These are phyloP conservation scores for Pulveroboletus sp. DNA, from an alignment of 768 basidiomycete genomes.

Conservation along the genomic window DNA sequence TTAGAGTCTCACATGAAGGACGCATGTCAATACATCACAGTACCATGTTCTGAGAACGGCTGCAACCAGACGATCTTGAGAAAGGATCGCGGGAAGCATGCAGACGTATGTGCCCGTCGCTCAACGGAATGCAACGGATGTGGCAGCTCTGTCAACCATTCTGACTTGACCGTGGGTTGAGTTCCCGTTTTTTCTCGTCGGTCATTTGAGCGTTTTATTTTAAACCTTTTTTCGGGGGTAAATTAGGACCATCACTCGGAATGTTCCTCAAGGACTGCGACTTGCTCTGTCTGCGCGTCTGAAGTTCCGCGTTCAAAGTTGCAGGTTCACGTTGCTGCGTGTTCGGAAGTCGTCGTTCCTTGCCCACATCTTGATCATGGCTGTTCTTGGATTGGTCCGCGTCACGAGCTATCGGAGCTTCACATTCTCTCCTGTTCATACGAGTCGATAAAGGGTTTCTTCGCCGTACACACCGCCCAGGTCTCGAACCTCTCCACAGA, in stretches of 20 bases:
- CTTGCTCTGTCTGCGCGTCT: conserved; percentile 39
- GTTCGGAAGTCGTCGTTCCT: conserved; percentile 35
- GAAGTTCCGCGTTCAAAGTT: conserved; percentile 34
- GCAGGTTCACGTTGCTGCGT: conserved; percentile 34
- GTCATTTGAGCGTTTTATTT: neutral
- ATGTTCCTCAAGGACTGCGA: conserved; percentile 35
- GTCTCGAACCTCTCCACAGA: conserved; percentile 50
- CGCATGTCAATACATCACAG: conserved; percentile 52
- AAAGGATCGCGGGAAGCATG: conserved; percentile 44
- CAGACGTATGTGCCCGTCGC: conserved; percentile 34
- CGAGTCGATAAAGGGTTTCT: conserved; percentile 58
- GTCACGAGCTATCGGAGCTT: conserved; percentile 28
- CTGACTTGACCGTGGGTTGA: conserved; percentile 36
- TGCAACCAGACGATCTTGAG: conserved; percentile 43
- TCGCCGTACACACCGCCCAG: conserved; percentile 39
- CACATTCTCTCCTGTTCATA: conserved; percentile 50
- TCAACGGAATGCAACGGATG: conserved; percentile 39
- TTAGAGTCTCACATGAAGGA: conserved; percentile 59
- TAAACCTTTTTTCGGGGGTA: conserved; percentile 1
- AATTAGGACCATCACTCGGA: conserved; percentile 36
- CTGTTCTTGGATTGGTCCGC: conserved; percentile 50
- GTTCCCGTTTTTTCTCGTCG: neutral
- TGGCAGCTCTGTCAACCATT: conserved; percentile 29
- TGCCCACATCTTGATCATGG: conserved; percentile 49
- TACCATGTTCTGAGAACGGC: conserved; percentile 44